Evolutionary conservation across 2,329 filamentous ascomycete species (phyloP).

Genomic region (Nectriaceae sp.): DNA sequence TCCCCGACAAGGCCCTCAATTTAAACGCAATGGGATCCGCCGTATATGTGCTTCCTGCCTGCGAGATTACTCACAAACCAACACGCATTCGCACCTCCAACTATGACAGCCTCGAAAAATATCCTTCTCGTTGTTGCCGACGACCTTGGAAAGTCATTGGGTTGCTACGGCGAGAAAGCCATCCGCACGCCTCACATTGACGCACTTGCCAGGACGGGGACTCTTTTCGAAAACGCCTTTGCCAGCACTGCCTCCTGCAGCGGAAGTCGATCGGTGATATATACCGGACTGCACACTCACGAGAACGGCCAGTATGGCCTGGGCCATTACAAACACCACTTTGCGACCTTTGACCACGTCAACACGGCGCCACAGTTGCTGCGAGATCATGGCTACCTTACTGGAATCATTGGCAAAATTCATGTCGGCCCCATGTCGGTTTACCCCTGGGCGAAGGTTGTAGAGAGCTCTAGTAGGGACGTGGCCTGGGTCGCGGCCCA

Average conservation of each 20-base stretch:
- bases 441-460: background rate
- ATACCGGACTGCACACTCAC: background rate
- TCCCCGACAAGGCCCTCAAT: too few species aligned
- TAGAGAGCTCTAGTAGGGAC: background rate
- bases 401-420: background rate
- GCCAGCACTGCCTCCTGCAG: background rate
- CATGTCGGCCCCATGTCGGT: background rate
- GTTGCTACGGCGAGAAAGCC: background rate
- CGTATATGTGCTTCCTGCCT: too few species aligned
- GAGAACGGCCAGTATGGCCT: background rate
- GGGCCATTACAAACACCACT: background rate
- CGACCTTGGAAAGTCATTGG: background rate
- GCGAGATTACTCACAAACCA: too few species aligned
- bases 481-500: background rate
- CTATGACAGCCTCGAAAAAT: background rate
- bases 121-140: background rate
- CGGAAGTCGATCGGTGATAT: background rate
- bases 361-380: background rate
- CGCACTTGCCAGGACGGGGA: background rate
- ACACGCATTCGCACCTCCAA: too few species aligned
- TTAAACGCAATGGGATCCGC: too few species aligned
- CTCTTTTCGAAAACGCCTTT: background rate
- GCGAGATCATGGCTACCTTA: background rate
- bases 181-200: background rate
- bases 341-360: background rate